Base-by-base conservation (phyloP, 768 basidiomycete species). In the Artomyces pyxidatus region DNA sequence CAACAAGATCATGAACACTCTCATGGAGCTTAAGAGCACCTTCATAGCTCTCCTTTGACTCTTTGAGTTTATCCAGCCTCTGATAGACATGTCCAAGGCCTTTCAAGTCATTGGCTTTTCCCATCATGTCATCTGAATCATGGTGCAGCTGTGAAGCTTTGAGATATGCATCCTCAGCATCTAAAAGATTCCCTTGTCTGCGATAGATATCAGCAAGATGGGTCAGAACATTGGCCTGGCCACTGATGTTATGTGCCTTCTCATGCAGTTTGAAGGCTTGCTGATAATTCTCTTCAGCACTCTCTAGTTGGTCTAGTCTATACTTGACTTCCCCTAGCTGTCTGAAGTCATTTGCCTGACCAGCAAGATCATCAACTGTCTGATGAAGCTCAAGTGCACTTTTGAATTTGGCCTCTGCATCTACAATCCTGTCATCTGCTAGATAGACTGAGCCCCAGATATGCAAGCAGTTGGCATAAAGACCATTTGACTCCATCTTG, bases 101-200 rank as follows among this genome's bases (percentile, higher is more conserved):
- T 43, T 54, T 54, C 2, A 51, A 45, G n/a, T 54, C 53, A 42
- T 54, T 54, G 10, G 53, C 53, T 26, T 54, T 49, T 5, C 50
- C 53, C 9, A 54, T 35, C 37, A 32, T 47, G 23, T 54, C 53
- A 35, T n/a, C 29, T 19, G 49, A 40, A 19, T 51, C 51, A 27
- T 27, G 10, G 21, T 52, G 53, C 19, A 37, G 37, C 27, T 22
- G n/a, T 3, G 51, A 16, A 11, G 53, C 53, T 11, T 40, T 14
- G 1, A 8, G 7, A 4, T 54, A 54, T n/a, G 39, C 12, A 12
- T 12, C 23, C 25, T 52, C 41, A 21, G 53, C 53, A 16, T 40
- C 41, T n/a, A 8, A 2, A 3, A 54, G n/a, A 12, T 37, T 54
- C 14, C 26, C 17, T 1, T 40, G 23, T 14, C 26, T 39, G 4